These are phyloP conservation scores for Biancaea sappan DNA, from an alignment of 306 rosid species.

Conservation along the genomic window DNA sequence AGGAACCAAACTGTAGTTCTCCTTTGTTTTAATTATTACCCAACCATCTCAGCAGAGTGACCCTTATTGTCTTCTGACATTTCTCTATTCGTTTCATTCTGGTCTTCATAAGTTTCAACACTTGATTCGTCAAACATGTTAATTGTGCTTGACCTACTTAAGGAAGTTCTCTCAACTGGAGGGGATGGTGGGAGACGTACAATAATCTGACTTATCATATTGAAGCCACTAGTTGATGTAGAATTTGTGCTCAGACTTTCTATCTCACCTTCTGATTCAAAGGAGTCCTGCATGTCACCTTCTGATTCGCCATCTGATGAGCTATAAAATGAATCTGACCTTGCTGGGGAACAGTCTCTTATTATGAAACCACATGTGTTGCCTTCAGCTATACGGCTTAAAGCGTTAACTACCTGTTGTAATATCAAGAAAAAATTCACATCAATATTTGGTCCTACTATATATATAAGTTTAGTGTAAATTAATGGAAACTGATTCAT, in stretches of 20 bases:
- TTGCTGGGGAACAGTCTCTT: conserved; percentile 53
- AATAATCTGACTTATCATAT: conserved; percentile 17
- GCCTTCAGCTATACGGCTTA: conserved; percentile 50
- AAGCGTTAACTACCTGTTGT: conserved; percentile 61
- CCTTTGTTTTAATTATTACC: conserved; percentile 22
- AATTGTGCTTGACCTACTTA: conserved; percentile 32
- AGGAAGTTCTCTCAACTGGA: conserved; percentile 39
- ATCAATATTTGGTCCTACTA: not conserved
- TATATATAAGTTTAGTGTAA: not conserved
- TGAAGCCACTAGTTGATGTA: not conserved
- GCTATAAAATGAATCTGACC: conserved; percentile 45
- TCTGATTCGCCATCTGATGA: conserved; percentile 34
- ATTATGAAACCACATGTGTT: conserved; percentile 32
- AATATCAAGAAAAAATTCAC: not conserved
- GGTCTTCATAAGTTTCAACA: conserved; percentile 21
- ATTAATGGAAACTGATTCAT: not conserved
- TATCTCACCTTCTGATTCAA: conserved; percentile 31
- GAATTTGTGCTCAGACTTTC: conserved; percentile 24
- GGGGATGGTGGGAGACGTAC: conserved; percentile 50
- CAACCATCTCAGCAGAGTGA: conserved; percentile 1
- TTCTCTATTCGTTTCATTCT: conserved; percentile 1
- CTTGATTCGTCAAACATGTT: conserved; percentile 24
- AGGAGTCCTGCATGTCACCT: conserved; percentile 18
- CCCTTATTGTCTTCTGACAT: not conserved
- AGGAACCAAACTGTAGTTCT: not conserved